These are phyloP conservation scores for Selaginella tamariscina DNA, from an alignment of 75 land plant genomes.

Conservation along the genomic window DNA sequence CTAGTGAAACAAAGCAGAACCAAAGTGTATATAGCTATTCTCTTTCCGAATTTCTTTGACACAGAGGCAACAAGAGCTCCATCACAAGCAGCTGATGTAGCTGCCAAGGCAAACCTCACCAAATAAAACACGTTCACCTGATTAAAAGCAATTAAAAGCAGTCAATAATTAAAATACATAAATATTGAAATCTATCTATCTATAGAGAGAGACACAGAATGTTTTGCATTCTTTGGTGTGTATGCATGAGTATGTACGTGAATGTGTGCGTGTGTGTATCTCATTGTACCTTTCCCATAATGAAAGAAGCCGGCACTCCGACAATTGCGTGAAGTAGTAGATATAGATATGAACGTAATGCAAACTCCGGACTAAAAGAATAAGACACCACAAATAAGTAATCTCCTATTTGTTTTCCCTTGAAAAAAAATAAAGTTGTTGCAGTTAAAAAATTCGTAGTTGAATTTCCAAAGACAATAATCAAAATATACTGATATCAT, in stretches of 20 bases:
- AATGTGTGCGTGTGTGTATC: too few relatives aligned
- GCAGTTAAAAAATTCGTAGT: too few relatives aligned
- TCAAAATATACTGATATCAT: too few relatives aligned
- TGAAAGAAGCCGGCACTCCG: constrained; percentile 66
- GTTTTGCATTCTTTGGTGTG: too few relatives aligned
- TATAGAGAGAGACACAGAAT: too few relatives aligned
- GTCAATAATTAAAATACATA: neutral
- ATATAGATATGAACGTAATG: constrained; percentile 87
- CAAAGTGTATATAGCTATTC: constrained; percentile 67
- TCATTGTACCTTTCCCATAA: constrained; percentile 39
- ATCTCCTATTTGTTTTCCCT: too few relatives aligned
- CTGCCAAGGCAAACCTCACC: constrained; percentile 62
- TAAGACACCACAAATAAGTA: too few relatives aligned
- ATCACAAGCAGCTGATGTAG: constrained; percentile 60
- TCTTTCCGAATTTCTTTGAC: constrained; percentile 68
- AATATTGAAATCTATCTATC: too few relatives aligned
- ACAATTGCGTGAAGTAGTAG: constrained; percentile 59
- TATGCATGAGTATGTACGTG: too few relatives aligned
- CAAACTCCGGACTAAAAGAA: constrained; percentile 60
- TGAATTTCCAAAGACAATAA: too few relatives aligned
- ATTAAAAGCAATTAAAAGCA: constrained; percentile 1
- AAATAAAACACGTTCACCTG: constrained; percentile 82
- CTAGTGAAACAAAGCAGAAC: constrained; percentile 86
- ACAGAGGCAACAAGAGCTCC: constrained; percentile 71
- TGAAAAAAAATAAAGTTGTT: too few relatives aligned